phyloP scores from a whole-genome alignment of 345 rosid genomes.

The Geranium brycei region DNA sequence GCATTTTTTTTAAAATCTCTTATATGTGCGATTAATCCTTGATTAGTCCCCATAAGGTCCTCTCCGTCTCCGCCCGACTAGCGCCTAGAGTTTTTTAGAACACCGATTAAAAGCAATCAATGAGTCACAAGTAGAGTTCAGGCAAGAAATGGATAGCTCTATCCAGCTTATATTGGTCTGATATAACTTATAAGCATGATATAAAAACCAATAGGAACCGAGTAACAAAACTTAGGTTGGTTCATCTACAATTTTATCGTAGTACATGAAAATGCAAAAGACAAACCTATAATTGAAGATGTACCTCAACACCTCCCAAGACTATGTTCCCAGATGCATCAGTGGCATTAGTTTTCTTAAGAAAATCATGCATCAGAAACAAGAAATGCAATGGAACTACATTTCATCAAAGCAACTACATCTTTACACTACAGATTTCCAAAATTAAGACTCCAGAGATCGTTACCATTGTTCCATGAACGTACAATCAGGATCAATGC shows the following conservation, averaged over 20 bases:
- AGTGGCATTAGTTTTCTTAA: slow-evolving; percentile 72
- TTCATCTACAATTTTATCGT: neutral
- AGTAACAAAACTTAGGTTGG: too few species aligned
- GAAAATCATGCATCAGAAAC: slow-evolving; percentile 40
- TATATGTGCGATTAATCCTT: too few species aligned
- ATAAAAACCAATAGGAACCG: slow-evolving; percentile 2
- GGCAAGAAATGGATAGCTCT: too few species aligned
- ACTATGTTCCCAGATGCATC: slow-evolving; percentile 93
- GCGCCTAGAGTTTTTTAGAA: too few species aligned
- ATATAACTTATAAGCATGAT: neutral
- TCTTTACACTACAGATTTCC: neutral
- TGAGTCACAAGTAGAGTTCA: too few species aligned
- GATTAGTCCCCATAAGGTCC: too few species aligned
- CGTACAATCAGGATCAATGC: slow-evolving; percentile 64
- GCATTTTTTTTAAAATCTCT: too few species aligned
- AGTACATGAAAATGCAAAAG: slow-evolving; percentile 4
- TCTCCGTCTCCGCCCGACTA: too few species aligned
- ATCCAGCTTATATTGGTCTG: neutral
- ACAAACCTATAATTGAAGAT: slow-evolving; percentile 82
- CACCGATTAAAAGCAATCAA: too few species aligned
- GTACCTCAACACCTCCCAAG: slow-evolving; percentile 76
- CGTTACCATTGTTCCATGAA: slow-evolving; percentile 90
- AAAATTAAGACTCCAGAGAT: slow-evolving; percentile 3
- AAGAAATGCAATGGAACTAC: neutral
- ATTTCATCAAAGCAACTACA: neutral